A percentile compares a stretch with the other conserved stretches of the same genome.
These are phyloP conservation scores for Solanum gandarillasii DNA, from an alignment of 257 asterid species.

Conservation along the genomic window DNA sequence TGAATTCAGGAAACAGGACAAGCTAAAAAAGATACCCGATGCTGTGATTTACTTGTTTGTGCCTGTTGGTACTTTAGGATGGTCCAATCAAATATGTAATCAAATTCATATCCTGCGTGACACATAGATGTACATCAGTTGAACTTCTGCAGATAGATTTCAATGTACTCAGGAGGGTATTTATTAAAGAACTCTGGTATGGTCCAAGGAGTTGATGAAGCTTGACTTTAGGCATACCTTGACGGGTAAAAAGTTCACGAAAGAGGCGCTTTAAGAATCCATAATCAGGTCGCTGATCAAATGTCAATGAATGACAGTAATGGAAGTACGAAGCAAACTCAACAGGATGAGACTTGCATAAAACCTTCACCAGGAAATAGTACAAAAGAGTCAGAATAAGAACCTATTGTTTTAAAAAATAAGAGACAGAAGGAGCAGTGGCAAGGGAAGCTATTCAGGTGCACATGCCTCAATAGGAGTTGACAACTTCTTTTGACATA, in stretches of 20 bases:
- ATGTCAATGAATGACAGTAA: conserved; percentile 88
- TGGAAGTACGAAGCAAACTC: conserved; percentile 93
- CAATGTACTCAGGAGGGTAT: not conserved
- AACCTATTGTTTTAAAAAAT: not conserved
- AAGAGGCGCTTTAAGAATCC: conserved; percentile 89
- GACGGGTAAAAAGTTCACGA: conserved; percentile 79
- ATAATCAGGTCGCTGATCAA: conserved; percentile 94
- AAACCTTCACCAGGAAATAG: conserved; percentile 34
- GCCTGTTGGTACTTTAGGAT: conserved; percentile 95
- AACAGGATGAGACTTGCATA: conserved; percentile 94
- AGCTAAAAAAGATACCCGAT: conserved; percentile 44
- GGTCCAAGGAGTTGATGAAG: not conserved
- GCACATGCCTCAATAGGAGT: conserved; percentile 84
- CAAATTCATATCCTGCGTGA: conserved; percentile 74
- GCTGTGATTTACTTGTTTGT: conserved; percentile 63
- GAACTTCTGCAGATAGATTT: not conserved
- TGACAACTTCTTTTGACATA: conserved; percentile 83
- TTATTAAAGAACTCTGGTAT: not conserved
- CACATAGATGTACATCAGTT: conserved; percentile 7
- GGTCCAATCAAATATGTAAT: conserved; percentile 95
- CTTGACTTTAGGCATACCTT: conserved; percentile 38
- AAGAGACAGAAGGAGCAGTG: not conserved
- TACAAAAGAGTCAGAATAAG: not conserved
- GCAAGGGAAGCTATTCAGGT: not conserved
- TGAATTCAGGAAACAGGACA: conserved; percentile 1